Evolutionary conservation across 1,284 basidiomycete species (phyloP).

Genomic region (Xerocomus tenax): DNA sequence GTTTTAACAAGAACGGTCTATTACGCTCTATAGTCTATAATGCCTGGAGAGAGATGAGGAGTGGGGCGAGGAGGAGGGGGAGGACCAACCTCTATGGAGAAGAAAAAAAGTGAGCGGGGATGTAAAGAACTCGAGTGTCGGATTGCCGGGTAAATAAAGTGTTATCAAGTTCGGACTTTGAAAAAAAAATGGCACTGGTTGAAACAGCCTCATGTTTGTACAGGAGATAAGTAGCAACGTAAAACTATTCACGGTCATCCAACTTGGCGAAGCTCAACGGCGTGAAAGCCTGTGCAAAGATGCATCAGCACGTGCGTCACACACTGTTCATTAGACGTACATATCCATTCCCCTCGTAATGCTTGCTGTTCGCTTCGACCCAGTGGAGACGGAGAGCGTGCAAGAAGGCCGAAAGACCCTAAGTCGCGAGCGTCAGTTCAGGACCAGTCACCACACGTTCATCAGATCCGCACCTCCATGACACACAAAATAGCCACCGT

Average conservation of each 20-base stretch:
- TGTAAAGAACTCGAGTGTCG: conserved; percentile 9
- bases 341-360: conserved; percentile 86
- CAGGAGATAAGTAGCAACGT: conserved; percentile 1
- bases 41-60: conserved; percentile 33
- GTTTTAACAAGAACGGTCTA: conserved; percentile 43
- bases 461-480: conserved; percentile 71
- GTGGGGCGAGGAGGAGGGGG: background rate
- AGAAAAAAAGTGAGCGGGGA: conserved; percentile 29
- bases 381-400: conserved; percentile 96
- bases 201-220: conserved; percentile 18
- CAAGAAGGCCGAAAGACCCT: conserved; percentile 90
- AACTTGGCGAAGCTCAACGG: conserved; percentile 57
- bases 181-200: conserved; percentile 20
- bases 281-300: conserved; percentile 46
- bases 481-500: conserved; percentile 79
- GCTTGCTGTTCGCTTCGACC: conserved; percentile 97
- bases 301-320: conserved; percentile 28
- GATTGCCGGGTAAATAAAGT: conserved; percentile 12
- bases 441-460: conserved; percentile 17
- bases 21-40: conserved; percentile 43
- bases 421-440: conserved; percentile 11
- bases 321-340: conserved; percentile 41
- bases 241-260: conserved; percentile 31
- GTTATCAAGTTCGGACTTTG: conserved; percentile 24
- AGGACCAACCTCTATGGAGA: conserved; percentile 43